These are phyloP conservation scores for Ophiostoma ulmi DNA, from an alignment of 2,329 filamentous ascomycete genomes.

Conservation along the genomic window DNA sequence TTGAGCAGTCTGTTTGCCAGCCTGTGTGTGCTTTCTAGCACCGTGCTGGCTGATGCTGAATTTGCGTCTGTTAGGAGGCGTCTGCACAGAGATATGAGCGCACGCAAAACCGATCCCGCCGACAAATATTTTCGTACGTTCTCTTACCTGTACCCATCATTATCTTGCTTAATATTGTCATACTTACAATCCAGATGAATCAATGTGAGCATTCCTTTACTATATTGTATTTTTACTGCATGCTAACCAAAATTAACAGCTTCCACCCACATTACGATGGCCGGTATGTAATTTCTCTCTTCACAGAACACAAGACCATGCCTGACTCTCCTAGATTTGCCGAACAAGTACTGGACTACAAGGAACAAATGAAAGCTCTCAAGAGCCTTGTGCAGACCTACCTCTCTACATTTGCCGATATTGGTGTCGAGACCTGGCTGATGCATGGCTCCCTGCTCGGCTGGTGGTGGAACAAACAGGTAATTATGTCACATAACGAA, in stretches of 20 bases:
- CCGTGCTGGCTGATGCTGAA: constrained; percentile 26
- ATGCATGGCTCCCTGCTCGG: constrained; percentile 79
- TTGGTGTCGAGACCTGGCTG: constrained; percentile 73
- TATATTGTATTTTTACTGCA: background rate
- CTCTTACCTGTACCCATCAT: background rate
- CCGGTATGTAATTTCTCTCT: constrained; percentile 28
- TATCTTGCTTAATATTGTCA: background rate
- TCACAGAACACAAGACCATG: constrained; percentile 18
- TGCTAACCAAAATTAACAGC: constrained; percentile 25
- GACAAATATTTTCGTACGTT: constrained; percentile 37
- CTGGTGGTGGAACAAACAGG: constrained; percentile 76
- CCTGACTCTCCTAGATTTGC: constrained; percentile 34
- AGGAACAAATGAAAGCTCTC: constrained; percentile 57
- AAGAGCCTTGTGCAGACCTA: constrained; percentile 67
- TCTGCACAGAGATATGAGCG: constrained; percentile 30
- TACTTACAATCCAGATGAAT: constrained; percentile 21
- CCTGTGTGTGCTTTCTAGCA: constrained; percentile 20
- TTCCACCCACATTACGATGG: constrained; percentile 39
- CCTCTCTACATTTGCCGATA: constrained; percentile 59
- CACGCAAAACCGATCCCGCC: constrained; percentile 18
- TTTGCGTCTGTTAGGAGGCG: constrained; percentile 28
- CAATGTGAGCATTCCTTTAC: constrained; percentile 15
- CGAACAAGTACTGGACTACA: constrained; percentile 41
- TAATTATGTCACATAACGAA: constrained; percentile 27
- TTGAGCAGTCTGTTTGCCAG: background rate